Conservation (phyloP, 768 basidiomycete species). For the Pleurotus djamor region DNA sequence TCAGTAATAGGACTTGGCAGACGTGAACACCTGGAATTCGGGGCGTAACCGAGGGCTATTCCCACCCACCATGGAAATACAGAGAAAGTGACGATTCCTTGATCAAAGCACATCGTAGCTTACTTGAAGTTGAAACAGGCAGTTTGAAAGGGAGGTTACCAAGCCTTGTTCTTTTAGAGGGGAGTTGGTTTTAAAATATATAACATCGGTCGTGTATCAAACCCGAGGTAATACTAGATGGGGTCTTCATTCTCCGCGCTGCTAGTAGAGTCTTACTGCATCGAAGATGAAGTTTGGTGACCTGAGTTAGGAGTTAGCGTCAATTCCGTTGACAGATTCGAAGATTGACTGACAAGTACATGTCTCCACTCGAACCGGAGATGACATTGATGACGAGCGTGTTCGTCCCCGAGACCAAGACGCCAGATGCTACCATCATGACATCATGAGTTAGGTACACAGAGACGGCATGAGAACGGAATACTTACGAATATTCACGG, state of each 20-base stretch:
- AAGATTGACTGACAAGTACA: constrained; percentile 23
- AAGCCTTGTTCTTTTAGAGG: too few relatives aligned
- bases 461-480: neutral
- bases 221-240: neutral
- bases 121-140: too few relatives aligned
- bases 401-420: constrained; percentile 25
- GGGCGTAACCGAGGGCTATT: too few relatives aligned
- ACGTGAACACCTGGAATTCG: neutral
- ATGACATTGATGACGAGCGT: constrained; percentile 27
- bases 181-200: too few relatives aligned
- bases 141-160: too few relatives aligned
- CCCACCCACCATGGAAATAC: too few relatives aligned
- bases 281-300: neutral
- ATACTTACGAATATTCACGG: constrained; percentile 30
- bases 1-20: neutral
- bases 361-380: constrained; percentile 30
- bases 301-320: too few relatives aligned
- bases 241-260: too few relatives aligned
- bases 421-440: constrained; percentile 21
- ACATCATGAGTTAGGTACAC: neutral
- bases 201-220: too few relatives aligned
- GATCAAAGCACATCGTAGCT: too few relatives aligned
- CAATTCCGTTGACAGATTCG: neutral
- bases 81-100: too few relatives aligned
- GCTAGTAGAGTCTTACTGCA: neutral